These are phyloP conservation scores for Abrus pulchellus DNA, from an alignment of 306 rosid species.

Conservation along the genomic window DNA sequence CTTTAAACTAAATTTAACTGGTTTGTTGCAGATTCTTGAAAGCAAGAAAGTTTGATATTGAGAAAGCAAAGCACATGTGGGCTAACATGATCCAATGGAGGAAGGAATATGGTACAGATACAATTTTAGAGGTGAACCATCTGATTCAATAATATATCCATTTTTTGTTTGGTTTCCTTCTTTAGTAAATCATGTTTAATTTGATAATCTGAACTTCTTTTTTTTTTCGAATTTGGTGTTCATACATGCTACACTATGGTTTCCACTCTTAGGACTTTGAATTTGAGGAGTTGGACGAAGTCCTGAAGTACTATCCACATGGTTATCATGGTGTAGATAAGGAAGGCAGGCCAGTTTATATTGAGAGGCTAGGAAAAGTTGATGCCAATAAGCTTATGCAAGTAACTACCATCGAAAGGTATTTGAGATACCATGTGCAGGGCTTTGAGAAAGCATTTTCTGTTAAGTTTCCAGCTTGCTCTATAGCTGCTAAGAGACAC, in stretches of 20 bases:
- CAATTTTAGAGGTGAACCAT: conserved; percentile 72
- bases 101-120: conserved; percentile 79
- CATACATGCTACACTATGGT: background rate
- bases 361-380: conserved; percentile 87
- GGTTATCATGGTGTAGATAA: conserved; percentile 90
- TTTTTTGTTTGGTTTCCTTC: conserved; percentile 12
- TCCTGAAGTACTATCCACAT: conserved; percentile 80
- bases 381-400: conserved; percentile 80
- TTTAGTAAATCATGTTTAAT: conserved; percentile 29
- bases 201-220: conserved; percentile 25
- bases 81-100: conserved; percentile 93
- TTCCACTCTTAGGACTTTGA: conserved; percentile 73
- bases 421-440: conserved; percentile 85
- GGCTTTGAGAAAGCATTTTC: conserved; percentile 80
- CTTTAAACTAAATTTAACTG: background rate
- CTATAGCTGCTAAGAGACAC: conserved; percentile 87
- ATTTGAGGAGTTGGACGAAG: conserved; percentile 74
- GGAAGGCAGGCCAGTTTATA: conserved; percentile 87
- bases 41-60: conserved; percentile 90
- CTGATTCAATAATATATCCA: conserved; percentile 18
- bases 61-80: conserved; percentile 92
- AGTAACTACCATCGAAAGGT: conserved; percentile 78
- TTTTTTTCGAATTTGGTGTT: background rate
- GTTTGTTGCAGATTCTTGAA: conserved; percentile 73
- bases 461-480: conserved; percentile 88